Evolutionary conservation across 2,329 filamentous ascomycete species (phyloP), one percentile per base, ranked within the genome.

Genomic region (Penicillium sp.): DNA sequence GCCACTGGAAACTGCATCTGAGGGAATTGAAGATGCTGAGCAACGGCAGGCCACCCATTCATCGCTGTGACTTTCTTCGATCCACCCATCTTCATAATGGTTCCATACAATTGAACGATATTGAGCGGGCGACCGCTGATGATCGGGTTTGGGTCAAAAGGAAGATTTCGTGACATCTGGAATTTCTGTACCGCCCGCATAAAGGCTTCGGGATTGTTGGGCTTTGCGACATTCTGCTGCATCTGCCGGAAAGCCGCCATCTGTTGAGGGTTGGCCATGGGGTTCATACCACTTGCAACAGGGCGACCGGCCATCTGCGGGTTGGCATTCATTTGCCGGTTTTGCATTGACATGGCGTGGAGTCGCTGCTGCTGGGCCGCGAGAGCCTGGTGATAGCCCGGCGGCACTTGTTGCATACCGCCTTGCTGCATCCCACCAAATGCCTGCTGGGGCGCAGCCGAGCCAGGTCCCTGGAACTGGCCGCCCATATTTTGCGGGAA

Each of bases 291-390:
- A 50, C 68, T 65, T 46, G 67, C 64, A 43, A 67, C 64, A 3
- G 72, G 71, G 27, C 75, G 73, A 26, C 69, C 70, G 47, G 68
- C 65, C 67, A 75, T 69, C 46, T 71, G 68, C 9, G 69, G 65
- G 53, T 75, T 78, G 46, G 75, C 75, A 59, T 79, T 73, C 66
- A 84, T 79, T 62, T 88, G 85, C 60, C 90, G 86, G 42, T 89
- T 83, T 67, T 93, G 90, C 52, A 96, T 76, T 59, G 91, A 89
- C 85, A 96, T 90, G 66, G 96, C 91, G 68, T 96, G 93, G 49
- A 88, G 77, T 55, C 86, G 72, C 56, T 78, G 83, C 67, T 92
- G 89, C 62, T 92, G 87, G 68, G 91, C 88, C 42, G 91, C 88
- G 61, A 90, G 83, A 46, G 80, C 81, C 65, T 84, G 81, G 45